Evolutionary conservation across 768 basidiomycete species (phyloP).

Genomic region (Fistulinella prunicolor): DNA sequence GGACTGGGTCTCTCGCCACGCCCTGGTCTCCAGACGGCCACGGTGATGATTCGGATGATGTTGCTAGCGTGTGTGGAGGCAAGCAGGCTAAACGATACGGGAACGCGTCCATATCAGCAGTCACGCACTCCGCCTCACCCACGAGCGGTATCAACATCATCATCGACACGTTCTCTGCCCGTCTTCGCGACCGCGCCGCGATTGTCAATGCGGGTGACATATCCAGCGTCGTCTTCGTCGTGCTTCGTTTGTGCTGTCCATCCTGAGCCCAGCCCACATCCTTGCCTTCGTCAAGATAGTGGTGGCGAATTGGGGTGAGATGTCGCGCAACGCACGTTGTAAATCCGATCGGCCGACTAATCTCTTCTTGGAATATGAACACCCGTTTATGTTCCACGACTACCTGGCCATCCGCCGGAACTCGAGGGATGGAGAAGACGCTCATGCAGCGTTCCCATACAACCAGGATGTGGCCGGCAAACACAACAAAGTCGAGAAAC

Average conservation of each 20-base stretch:
- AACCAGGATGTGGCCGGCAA: constrained; percentile 21
- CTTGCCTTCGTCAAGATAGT: too few species aligned
- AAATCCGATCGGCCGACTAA: constrained; percentile 24
- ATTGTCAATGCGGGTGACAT: constrained; percentile 23
- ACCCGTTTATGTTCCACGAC: constrained; percentile 23
- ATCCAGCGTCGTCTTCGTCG: too few species aligned
- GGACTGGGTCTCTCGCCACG: neutral
- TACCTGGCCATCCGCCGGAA: constrained; percentile 21
- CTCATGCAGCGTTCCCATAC: constrained; percentile 29
- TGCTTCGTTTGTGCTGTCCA: too few species aligned
- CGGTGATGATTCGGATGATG: neutral
- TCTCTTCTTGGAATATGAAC: constrained; percentile 26
- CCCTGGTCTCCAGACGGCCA: neutral
- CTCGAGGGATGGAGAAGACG: constrained; percentile 22
- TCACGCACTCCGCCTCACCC: neutral
- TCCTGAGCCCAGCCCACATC: too few species aligned
- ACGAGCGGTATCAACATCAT: constrained; percentile 25
- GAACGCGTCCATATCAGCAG: constrained; percentile 6
- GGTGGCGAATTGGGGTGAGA: too few species aligned
- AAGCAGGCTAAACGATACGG: constrained; percentile 19
- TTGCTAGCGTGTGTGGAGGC: constrained; percentile 4
- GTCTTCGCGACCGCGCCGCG: constrained; percentile 18
- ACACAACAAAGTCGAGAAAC: constrained; percentile 26
- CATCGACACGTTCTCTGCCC: constrained; percentile 14
- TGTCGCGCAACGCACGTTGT: constrained; percentile 27